Base-by-base conservation (phyloP, 2,329 filamentous ascomycete species). In the Aspergillus brunneoviolaceus region DNA sequence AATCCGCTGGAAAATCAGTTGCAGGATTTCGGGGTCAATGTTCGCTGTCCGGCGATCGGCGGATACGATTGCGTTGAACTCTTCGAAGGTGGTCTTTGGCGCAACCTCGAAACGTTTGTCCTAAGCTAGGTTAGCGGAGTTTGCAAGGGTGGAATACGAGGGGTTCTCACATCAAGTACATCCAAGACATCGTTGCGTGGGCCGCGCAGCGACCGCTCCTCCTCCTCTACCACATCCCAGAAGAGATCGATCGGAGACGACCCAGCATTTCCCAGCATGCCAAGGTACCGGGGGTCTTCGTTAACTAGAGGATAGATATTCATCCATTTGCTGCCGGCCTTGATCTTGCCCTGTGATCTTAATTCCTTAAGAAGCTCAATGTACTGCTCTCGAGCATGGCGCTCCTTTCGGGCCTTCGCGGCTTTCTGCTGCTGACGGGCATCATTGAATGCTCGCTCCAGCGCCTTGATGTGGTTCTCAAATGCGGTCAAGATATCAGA, bases 141-240 rank as follows among this genome's bases (percentile, higher is more conserved):
- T n/a, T 16, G 42, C 48, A 19, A 29, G 11, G 39, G 55, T 39
- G 23, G 47, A n/a, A 47, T 3, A 25, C 21, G 23, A 5, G 5
- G 29, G 27, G 23, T 14, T 80, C 88, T 81, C 77, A 95, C 91
- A 82, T 96, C 91, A 67, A 96, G 83, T 67, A 95, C 91, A 77
- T 96, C 92, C 65, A 95, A 81, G 45, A 96, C 90, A 71, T 92
- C 87, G 72, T 95, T 96, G 62, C 91, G 85, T 52, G 89, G 88
- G 53, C 86, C 88, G 62, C 93, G 89, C 51, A 97, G 81, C n/a
- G 89, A 87, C 60, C 90, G 87, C 72, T 99, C 94, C 75, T 98
- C 92, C 74, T 96, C 92, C 74, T 98, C 95, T 27, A 98, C 84
- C 51, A 93, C 82, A 74, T 99, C 95, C 92, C 94, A 97, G 80